Conservation (phyloP, 495 filamentous ascomycete species). For the Massariosphaeria phaeospora region DNA sequence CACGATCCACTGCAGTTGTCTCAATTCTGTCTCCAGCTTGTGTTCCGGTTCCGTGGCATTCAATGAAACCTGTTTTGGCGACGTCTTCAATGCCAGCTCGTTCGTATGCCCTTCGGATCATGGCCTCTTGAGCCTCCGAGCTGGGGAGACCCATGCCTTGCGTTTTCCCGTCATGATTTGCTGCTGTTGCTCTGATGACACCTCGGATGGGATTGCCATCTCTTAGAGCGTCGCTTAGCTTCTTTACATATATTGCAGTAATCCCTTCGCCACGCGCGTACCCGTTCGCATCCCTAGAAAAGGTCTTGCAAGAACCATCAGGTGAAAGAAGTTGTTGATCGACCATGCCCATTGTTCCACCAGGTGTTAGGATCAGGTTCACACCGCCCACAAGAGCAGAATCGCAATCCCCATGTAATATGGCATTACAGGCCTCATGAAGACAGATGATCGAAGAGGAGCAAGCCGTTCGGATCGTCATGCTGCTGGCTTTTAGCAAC, state of each 20-base stretch:
- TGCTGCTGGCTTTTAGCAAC: background rate
- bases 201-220: conserved; percentile 41
- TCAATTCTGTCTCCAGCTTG: conserved; percentile 44
- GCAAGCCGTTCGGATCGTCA: conserved; percentile 17
- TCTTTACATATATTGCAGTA: conserved; percentile 41
- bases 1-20: conserved; percentile 35
- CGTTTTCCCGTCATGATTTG: too few species aligned
- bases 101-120: conserved; percentile 36
- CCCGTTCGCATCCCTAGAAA: conserved; percentile 7
- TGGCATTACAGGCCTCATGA: conserved; percentile 27
- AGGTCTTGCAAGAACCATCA: conserved; percentile 10
- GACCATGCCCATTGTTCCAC: background rate
- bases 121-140: conserved; percentile 5
- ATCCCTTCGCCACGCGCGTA: conserved; percentile 29
- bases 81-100: conserved; percentile 33
- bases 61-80: conserved; percentile 37
- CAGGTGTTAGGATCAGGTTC: conserved; percentile 47
- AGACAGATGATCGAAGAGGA: conserved; percentile 34
- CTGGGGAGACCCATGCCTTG: too few species aligned
- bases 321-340: conserved; percentile 17
- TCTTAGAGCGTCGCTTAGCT: conserved; percentile 37
- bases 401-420: conserved; percentile 27
- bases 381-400: conserved; percentile 35
- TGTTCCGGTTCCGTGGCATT: conserved; percentile 46
- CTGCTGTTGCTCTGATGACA: conserved; percentile 38